These are phyloP conservation scores for Russula compacta DNA, from an alignment of 768 basidiomycete genomes.

Conservation along the genomic window DNA sequence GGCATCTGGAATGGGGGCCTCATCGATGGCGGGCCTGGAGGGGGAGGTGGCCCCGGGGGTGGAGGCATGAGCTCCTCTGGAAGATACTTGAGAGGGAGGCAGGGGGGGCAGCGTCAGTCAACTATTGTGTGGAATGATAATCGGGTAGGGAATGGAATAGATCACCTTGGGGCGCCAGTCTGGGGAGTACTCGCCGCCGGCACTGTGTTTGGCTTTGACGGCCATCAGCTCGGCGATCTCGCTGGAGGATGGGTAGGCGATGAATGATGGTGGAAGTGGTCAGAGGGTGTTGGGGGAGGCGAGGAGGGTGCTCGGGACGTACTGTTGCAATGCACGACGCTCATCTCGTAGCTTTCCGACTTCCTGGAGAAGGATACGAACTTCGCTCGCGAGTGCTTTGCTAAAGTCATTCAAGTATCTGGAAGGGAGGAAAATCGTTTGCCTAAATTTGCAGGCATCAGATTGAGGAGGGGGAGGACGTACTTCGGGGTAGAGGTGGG, in stretches of 20 bases:
- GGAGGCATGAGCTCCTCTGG: constrained; percentile 28
- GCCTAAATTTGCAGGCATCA: neutral
- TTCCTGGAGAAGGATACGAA: constrained; percentile 51
- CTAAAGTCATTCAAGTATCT: constrained; percentile 54
- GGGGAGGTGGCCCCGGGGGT: constrained; percentile 21
- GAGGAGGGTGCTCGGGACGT: constrained; percentile 20
- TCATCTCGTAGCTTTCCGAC: constrained; percentile 55
- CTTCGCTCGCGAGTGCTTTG: constrained; percentile 52
- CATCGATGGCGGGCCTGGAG: constrained; percentile 37
- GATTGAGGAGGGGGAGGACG: neutral
- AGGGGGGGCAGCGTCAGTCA: too few species aligned
- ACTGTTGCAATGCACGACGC: constrained; percentile 49
- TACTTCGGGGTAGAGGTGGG: constrained; percentile 10
- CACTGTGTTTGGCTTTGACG: constrained; percentile 72
- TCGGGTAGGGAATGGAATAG: constrained; percentile 14
- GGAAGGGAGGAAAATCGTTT: neutral
- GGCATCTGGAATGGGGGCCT: constrained; percentile 31
- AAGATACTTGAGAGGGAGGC: constrained; percentile 24
- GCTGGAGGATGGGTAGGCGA: constrained; percentile 29
- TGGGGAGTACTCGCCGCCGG: constrained; percentile 68
- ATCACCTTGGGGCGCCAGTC: constrained; percentile 60
- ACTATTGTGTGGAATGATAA: neutral
- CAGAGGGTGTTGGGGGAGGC: neutral
- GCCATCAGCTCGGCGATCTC: constrained; percentile 82
- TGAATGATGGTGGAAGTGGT: neutral